Percentiles rank a stretch among this genome's conserved stretches.
These are phyloP conservation scores for Epicoccum sorghinum DNA, from an alignment of 2,329 filamentous ascomycete genomes.

Conservation along the genomic window DNA sequence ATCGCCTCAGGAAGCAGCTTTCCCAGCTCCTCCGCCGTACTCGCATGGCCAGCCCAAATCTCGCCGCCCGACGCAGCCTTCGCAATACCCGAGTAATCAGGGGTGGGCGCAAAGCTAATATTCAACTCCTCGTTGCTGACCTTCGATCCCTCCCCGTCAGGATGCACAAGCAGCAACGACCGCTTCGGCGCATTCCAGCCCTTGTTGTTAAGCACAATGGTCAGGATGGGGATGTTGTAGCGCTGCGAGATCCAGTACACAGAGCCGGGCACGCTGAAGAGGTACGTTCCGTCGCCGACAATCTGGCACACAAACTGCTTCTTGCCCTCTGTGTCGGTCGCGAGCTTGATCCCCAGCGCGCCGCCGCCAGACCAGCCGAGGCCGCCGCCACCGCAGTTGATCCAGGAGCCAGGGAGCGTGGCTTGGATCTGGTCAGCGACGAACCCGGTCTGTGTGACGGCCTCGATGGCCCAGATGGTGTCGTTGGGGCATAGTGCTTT, in stretches of 20 bases:
- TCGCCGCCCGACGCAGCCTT: constrained; percentile 68
- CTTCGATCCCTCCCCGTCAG: constrained; percentile 65
- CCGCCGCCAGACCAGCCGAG: constrained; percentile 81
- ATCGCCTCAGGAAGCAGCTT: constrained; percentile 64
- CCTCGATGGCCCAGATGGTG: constrained; percentile 78
- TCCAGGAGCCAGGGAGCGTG: constrained; percentile 72
- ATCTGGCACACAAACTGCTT: constrained; percentile 53
- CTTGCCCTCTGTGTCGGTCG: constrained; percentile 58
- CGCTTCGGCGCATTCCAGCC: constrained; percentile 71
- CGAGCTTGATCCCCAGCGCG: constrained; percentile 77
- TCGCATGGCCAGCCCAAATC: constrained; percentile 65
- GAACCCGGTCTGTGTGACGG: constrained; percentile 72
- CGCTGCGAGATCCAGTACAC: constrained; percentile 73
- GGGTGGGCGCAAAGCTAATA: constrained; percentile 69
- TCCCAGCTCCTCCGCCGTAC: constrained; percentile 62
- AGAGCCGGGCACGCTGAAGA: constrained; percentile 68
- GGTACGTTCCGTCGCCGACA: constrained; percentile 71
- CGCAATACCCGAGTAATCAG: constrained; percentile 71
- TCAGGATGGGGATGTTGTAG: constrained; percentile 70
- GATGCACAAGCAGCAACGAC: constrained; percentile 69
- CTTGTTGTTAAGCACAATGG: constrained; percentile 72
- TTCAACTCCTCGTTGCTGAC: constrained; percentile 69
- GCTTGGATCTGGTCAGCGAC: constrained; percentile 75
- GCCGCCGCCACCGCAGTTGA: constrained; percentile 81
- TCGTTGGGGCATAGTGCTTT: constrained; percentile 64